Base-by-base conservation (phyloP, 768 basidiomycete genomes). In the Phanerochaete sordida region DNA sequence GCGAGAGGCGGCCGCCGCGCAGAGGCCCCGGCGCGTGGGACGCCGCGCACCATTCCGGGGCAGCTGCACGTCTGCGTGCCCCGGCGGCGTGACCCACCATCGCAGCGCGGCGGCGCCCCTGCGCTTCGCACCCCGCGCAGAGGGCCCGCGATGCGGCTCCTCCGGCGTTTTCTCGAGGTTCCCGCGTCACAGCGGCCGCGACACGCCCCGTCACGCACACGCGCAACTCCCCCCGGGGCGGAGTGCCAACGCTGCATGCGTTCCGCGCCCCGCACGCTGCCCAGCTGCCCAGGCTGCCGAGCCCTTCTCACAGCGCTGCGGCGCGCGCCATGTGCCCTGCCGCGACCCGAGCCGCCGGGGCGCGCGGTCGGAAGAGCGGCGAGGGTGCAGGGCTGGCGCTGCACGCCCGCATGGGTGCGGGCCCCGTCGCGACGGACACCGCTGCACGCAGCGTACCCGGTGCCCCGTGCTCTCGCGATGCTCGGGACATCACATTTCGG, bases 151-250 rank as follows among this genome's bases (percentile, higher is more conserved):
- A 37, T 19, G 33, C 19, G 51, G 21, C 53, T 12, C 53, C 23
- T 55, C 62, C 62, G 58, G 62, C 44, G 35, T 63, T 63, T 63
- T 52, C 54, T 63, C 62, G 62, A 63, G 56, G 56, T 62, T 62
- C 61, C 56, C 61, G 61, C 61, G 62, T n/a, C 44, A 23, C 9
- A 26, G 30, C 51, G 51, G 26, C 24, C 49, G 49, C 49, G n/a
- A n/a, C n/a, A n/a, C 1, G 15, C 19, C 19, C 9, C 16, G 51
- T 30, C 51, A 30, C 30, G 51, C 51, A 30, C 21, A 35, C 23
- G 8, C 23, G 44, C 44, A 19, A 26, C 8, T 13, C 21, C 51
- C 35, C 24, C 53, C 35, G 31, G 23, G 33, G 53, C 53, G 27
- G 50, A 31, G 50, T 51, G 28, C 50, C 28, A 51, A 51, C 27